Conservation (phyloP, 192 early-diverging fungal genomes). For the Linnemannia elongata region DNA sequence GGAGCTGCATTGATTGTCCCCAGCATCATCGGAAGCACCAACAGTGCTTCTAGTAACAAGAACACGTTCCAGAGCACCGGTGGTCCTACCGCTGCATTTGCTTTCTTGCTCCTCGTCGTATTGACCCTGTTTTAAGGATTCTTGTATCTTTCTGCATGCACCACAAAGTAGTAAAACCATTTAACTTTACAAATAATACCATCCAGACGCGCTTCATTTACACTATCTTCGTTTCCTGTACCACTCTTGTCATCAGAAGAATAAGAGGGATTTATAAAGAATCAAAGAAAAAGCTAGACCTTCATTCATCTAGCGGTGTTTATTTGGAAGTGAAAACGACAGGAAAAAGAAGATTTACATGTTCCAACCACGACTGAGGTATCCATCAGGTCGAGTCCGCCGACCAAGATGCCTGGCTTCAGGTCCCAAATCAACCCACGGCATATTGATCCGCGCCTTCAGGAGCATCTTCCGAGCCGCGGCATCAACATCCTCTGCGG, state of each 20-base stretch:
- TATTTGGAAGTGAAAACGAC: not conserved
- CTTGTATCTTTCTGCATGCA: no score
- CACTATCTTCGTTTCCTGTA: no score
- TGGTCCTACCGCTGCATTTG: slow-evolving; percentile 31
- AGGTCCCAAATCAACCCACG: slow-evolving; percentile 33
- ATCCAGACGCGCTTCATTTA: no score
- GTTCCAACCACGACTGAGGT: slow-evolving; percentile 13
- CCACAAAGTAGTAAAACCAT: no score
- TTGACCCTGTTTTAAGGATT: slow-evolving; percentile 30
- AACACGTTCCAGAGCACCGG: slow-evolving; percentile 33
- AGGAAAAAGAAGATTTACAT: slow-evolving; percentile 1
- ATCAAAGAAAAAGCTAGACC: not conserved
- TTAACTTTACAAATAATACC: no score
- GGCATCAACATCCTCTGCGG: not conserved
- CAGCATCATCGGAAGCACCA: slow-evolving; percentile 6
- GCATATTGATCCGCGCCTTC: slow-evolving; percentile 21
- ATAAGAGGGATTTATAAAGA: not conserved
- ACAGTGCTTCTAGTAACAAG: slow-evolving; percentile 12
- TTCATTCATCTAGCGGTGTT: not conserved
- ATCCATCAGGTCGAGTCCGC: slow-evolving; percentile 4
- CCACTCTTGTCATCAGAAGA: not conserved
- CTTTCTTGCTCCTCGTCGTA: slow-evolving; percentile 20
- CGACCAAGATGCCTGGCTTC: slow-evolving; percentile 29
- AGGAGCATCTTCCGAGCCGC: slow-evolving; percentile 16
- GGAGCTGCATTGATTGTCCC: slow-evolving; percentile 18